phyloP scores from a whole-genome alignment of 257 asterid species.

The Solanum pinnatisectum region DNA sequence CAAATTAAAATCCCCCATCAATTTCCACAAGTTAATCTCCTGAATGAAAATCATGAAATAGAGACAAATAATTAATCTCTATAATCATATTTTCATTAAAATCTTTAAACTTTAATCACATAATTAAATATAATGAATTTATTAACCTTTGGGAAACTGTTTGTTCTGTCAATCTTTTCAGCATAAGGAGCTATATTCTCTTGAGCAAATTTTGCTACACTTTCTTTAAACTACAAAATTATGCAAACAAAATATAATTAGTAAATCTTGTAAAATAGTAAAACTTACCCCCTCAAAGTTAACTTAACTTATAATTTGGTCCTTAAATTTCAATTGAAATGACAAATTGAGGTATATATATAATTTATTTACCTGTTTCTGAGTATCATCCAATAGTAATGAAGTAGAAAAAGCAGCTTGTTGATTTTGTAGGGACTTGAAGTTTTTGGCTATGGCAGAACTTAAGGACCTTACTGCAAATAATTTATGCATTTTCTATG shows the following conservation, averaged over 20 bases:
- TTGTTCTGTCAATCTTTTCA: constrained; percentile 68
- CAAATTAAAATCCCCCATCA: constrained; percentile 93
- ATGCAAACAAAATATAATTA: neutral
- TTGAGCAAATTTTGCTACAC: constrained; percentile 91
- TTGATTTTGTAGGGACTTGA: constrained; percentile 7
- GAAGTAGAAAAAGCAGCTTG: constrained; percentile 63
- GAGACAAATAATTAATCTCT: neutral
- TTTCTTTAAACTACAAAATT: constrained; percentile 74
- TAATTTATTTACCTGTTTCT: constrained; percentile 43
- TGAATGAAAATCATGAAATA: constrained; percentile 9
- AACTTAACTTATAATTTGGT: neutral
- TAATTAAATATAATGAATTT: neutral
- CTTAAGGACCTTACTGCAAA: constrained; percentile 48
- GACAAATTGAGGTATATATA: neutral
- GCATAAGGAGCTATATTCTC: constrained; percentile 92
- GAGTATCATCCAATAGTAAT: constrained; percentile 75
- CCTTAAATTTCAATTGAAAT: neutral
- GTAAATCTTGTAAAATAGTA: neutral
- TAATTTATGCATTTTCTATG: constrained; percentile 43
- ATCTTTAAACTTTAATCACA: neutral
- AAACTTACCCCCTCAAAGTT: neutral
- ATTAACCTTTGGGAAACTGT: constrained; percentile 73
- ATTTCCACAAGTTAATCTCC: constrained; percentile 91
- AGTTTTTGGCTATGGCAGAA: constrained; percentile 26
- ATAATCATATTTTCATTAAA: neutral